These are phyloP conservation scores for Arabidopsis lyrata DNA, from an alignment of 441 rosid species.

Conservation along the genomic window DNA sequence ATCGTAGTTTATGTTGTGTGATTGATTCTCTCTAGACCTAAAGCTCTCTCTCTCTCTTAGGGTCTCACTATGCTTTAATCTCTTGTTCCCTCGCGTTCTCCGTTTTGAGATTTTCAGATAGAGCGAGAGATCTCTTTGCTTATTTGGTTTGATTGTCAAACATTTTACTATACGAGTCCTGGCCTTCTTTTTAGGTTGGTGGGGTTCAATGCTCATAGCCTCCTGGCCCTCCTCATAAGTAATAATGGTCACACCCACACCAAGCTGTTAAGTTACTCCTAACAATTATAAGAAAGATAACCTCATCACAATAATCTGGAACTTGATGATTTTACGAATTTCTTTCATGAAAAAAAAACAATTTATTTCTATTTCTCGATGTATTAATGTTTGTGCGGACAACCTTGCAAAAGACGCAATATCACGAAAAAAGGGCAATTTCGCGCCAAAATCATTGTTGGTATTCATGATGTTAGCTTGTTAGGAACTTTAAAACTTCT, in stretches of 20 bases:
- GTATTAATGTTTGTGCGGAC: background rate
- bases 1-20: slow-evolving; percentile 28
- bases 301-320: background rate
- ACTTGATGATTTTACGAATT: background rate
- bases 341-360: too few species aligned
- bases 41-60: background rate
- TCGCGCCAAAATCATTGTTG: background rate
- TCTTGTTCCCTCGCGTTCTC: background rate
- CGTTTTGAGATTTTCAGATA: background rate
- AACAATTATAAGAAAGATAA: background rate
- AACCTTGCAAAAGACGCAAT: background rate
- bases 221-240: too few species aligned
- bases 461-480: background rate
- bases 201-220: background rate
- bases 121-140: slow-evolving; percentile 7
- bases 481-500: background rate
- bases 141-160: background rate
- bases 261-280: background rate
- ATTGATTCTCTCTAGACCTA: background rate
- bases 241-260: background rate
- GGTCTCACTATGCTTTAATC: slow-evolving; percentile 4
- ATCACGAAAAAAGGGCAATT: too few species aligned
- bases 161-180: background rate
- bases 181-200: background rate
- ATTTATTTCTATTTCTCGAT: too few species aligned